Percentiles rank a stretch among this genome's conserved stretches.
phyloP scores from a whole-genome alignment of 2,329 filamentous ascomycete genomes.

The Epichloe coenophiala region DNA sequence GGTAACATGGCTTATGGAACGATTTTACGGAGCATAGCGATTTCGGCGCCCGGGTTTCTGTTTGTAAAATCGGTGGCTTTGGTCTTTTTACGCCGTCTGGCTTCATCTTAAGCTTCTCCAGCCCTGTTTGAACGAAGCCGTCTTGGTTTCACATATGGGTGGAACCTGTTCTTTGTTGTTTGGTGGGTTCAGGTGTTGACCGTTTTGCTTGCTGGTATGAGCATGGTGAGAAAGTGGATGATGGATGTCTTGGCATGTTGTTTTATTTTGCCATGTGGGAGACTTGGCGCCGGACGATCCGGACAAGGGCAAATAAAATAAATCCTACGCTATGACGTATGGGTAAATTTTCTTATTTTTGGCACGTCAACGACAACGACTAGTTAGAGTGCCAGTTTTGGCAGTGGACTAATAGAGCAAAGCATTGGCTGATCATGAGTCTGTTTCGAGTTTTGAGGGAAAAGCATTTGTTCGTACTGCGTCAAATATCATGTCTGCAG shows the following conservation, averaged over 20 bases:
- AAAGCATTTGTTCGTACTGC: too few species aligned
- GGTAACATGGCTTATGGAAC: conserved; percentile 8
- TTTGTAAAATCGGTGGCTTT: background rate
- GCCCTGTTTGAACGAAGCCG: background rate
- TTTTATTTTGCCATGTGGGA: background rate
- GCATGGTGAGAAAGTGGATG: background rate
- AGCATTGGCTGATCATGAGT: background rate
- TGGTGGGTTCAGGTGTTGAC: background rate
- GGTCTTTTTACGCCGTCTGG: background rate
- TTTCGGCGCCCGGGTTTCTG: conserved; percentile 18
- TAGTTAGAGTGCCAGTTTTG: background rate
- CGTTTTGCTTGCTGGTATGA: too few species aligned
- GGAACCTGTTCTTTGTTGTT: background rate
- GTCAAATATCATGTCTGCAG: too few species aligned
- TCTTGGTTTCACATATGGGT: background rate
- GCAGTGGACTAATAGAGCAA: background rate
- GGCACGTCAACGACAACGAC: background rate
- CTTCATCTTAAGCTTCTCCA: background rate
- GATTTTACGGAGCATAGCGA: conserved; percentile 27
- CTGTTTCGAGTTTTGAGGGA: background rate
- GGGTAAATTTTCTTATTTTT: background rate
- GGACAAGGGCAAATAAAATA: background rate
- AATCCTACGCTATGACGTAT: background rate
- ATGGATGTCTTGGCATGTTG: background rate
- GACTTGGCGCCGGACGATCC: background rate